Evolutionary conservation across 495 filamentous ascomycete species (phyloP).

Genomic region (Wilcoxina mikolae): DNA sequence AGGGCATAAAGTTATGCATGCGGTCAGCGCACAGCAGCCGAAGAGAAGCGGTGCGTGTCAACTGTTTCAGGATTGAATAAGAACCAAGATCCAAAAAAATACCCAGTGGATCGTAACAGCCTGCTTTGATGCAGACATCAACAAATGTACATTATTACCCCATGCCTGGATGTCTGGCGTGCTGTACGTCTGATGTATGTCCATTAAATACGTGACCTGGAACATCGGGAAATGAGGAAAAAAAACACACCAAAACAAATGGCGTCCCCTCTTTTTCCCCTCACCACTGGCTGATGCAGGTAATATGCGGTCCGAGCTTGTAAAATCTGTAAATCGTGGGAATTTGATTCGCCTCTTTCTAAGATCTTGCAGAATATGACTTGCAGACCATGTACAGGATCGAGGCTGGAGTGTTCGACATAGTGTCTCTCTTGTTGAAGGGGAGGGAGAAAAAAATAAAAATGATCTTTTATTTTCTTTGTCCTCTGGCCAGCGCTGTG

Average conservation of each 20-base stretch:
- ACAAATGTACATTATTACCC: no score
- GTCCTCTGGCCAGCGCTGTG: neutral
- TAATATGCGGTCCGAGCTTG: neutral
- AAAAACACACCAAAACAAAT: neutral
- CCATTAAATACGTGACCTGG: neutral
- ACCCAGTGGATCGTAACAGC: neutral
- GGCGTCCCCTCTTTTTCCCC: neutral
- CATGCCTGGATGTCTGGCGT: neutral
- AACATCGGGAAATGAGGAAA: neutral
- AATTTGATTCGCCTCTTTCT: neutral
- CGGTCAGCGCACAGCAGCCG: constrained; percentile 3
- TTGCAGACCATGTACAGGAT: neutral
- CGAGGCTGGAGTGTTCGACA: neutral
- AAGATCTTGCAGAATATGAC: neutral
- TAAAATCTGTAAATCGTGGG: neutral
- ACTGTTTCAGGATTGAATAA: constrained; percentile 6
- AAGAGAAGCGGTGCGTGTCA: constrained; percentile 2
- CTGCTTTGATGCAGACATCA: no score
- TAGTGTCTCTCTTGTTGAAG: no score
- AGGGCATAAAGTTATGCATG: constrained; percentile 7
- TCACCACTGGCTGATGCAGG: neutral
- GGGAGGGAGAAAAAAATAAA: neutral
- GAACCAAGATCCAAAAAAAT: neutral
- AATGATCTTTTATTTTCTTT: neutral
- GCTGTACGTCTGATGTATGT: neutral